Evolutionary conservation across 768 basidiomycete species (phyloP).

Genomic region (Imleria badia): DNA sequence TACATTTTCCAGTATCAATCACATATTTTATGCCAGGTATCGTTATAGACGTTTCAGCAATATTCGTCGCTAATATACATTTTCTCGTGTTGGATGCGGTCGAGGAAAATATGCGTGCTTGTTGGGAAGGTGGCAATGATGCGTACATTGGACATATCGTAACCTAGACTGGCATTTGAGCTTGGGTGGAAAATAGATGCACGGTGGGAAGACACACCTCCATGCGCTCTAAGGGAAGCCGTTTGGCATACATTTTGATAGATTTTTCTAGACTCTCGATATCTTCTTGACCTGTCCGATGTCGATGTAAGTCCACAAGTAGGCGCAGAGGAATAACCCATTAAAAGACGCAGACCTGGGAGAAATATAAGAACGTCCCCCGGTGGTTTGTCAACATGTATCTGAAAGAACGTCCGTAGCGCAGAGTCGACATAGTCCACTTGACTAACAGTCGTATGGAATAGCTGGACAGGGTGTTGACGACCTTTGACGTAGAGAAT

Average conservation of each 20-base stretch:
- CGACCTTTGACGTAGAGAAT: conserved; percentile 92
- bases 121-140: conserved; percentile 73
- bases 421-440: conserved; percentile 87
- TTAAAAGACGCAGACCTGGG: conserved; percentile 51
- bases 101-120: conserved; percentile 72
- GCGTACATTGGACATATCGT: conserved; percentile 82
- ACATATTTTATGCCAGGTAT: conserved; percentile 96
- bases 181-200: not conserved
- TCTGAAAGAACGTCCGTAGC: conserved; percentile 90
- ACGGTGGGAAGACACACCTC: conserved; percentile 39
- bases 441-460: conserved; percentile 71
- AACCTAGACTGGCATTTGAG: conserved; percentile 46
- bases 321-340: not conserved
- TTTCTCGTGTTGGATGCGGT: conserved; percentile 73
- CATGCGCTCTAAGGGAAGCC: conserved; percentile 58
- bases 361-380: conserved; percentile 95
- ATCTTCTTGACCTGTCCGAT: conserved; percentile 80
- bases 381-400: conserved; percentile 74
- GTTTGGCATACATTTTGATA: conserved; percentile 64
- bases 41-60: conserved; percentile 97
- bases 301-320: not conserved
- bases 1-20: conserved; percentile 94
- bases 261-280: conserved; percentile 85
- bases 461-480: conserved; percentile 87
- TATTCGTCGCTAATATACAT: conserved; percentile 95